Percentiles rank a stretch among this genome's conserved stretches.
These are phyloP conservation scores for Massarina eburnea DNA, from an alignment of 2,329 filamentous ascomycete species.

Conservation along the genomic window DNA sequence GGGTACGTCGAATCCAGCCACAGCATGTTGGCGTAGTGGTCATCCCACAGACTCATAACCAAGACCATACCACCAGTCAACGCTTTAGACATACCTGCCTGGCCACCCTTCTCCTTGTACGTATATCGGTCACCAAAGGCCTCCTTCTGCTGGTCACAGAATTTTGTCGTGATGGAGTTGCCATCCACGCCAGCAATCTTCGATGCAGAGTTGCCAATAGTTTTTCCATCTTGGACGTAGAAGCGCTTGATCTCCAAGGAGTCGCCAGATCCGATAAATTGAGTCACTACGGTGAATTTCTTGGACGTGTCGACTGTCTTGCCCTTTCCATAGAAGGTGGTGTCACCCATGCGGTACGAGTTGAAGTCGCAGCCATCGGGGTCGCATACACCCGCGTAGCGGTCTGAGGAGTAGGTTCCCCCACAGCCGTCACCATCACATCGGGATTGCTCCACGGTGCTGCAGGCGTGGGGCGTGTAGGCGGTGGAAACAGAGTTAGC, in stretches of 20 bases:
- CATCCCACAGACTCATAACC: constrained; percentile 62
- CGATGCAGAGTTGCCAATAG: constrained; percentile 47
- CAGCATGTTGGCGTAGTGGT: constrained; percentile 66
- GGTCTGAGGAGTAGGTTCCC: constrained; percentile 48
- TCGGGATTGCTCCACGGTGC: constrained; percentile 49
- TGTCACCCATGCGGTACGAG: constrained; percentile 62
- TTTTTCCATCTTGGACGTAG: constrained; percentile 50
- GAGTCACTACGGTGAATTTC: constrained; percentile 50
- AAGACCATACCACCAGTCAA: constrained; percentile 58
- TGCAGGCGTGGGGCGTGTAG: constrained; percentile 64
- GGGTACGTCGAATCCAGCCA: constrained; percentile 70
- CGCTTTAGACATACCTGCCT: constrained; percentile 21
- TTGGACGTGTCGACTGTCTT: constrained; percentile 45
- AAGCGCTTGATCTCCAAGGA: constrained; percentile 48
- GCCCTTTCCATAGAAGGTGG: constrained; percentile 60
- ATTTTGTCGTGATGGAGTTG: constrained; percentile 55
- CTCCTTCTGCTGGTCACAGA: constrained; percentile 57
- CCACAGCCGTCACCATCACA: constrained; percentile 52
- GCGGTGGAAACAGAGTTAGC: constrained; percentile 65
- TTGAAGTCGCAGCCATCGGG: constrained; percentile 64
- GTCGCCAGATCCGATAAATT: constrained; percentile 47
- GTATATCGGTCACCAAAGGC: constrained; percentile 55
- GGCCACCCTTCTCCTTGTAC: constrained; percentile 54
- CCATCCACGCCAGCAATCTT: constrained; percentile 52
- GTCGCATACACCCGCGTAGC: constrained; percentile 64